Evolutionary conservation across 1,284 basidiomycete genomes (phyloP).

Genomic region (Chondrostereum purpureum): DNA sequence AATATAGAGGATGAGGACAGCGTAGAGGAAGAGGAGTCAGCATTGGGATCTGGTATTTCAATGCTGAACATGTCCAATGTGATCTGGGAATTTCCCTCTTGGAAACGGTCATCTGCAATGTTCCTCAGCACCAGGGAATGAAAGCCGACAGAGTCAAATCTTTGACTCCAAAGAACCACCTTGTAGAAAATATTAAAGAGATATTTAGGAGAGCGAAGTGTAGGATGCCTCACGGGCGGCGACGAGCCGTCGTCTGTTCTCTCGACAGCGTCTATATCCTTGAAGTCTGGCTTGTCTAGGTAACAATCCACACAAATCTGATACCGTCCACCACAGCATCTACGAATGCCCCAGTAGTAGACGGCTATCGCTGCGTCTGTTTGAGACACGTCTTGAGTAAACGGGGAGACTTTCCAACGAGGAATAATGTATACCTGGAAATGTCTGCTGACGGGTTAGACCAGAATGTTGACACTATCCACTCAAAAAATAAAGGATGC

Average conservation of each 20-base stretch:
- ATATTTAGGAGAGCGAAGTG: neutral
- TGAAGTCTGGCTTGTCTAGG: slow-evolving; percentile 19
- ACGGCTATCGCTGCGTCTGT: slow-evolving; percentile 23
- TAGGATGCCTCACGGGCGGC: slow-evolving; percentile 18
- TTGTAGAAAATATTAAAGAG: slow-evolving; percentile 5
- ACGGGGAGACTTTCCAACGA: neutral
- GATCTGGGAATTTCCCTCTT: slow-evolving; percentile 20
- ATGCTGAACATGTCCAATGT: slow-evolving; percentile 23
- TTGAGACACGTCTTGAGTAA: neutral
- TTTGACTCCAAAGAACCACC: slow-evolving; percentile 17
- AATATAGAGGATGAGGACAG: neutral
- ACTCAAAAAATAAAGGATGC: slow-evolving; percentile 4
- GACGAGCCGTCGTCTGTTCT: slow-evolving; percentile 21
- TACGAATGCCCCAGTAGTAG: slow-evolving; percentile 23
- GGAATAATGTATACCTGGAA: slow-evolving; percentile 9
- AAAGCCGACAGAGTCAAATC: slow-evolving; percentile 14
- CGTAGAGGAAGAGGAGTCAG: neutral
- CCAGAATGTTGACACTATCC: too few species aligned
- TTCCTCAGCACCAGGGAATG: slow-evolving; percentile 20
- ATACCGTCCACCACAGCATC: slow-evolving; percentile 16
- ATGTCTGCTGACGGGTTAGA: neutral
- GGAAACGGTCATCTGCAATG: slow-evolving; percentile 15
- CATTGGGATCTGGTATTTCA: slow-evolving; percentile 13
- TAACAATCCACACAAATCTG: slow-evolving; percentile 26
- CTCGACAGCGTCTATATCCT: slow-evolving; percentile 21